Evolutionary conservation across 805 yeast species (phyloP).

Genomic region (Myxozyma geophila): DNA sequence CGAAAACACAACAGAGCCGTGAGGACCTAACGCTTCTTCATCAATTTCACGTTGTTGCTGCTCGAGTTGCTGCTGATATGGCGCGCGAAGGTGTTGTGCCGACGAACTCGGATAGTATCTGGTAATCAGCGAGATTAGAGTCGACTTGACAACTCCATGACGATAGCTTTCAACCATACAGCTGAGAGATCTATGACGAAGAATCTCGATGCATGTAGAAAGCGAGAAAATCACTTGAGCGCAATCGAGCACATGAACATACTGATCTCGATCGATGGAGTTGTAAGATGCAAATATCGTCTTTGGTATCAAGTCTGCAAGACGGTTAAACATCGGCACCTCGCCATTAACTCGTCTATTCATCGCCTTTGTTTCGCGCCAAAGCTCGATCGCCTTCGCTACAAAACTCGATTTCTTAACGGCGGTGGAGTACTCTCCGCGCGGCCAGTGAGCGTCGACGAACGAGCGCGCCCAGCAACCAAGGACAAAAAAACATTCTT

Average conservation of each 20-base stretch:
- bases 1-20: constrained; percentile 12
- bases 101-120: constrained; percentile 18
- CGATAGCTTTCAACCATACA: constrained; percentile 17
- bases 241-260: constrained; percentile 23
- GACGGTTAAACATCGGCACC: not conserved
- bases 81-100: constrained; percentile 13
- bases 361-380: not conserved
- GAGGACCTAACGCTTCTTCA: not conserved
- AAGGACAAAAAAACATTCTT: constrained; percentile 3
- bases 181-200: constrained; percentile 14
- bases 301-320: constrained; percentile 11
- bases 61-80: constrained; percentile 3
- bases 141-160: constrained; percentile 8
- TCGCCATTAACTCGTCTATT: not conserved
- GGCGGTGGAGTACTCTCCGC: constrained; percentile 14
- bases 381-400: constrained; percentile 10
- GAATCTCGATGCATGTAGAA: constrained; percentile 12
- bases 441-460: constrained; percentile 21
- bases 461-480: constrained; percentile 22
- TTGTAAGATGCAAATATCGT: constrained; percentile 11
- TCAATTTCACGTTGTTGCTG: not conserved
- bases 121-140: constrained; percentile 18
- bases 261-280: constrained; percentile 5
- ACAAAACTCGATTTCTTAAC: constrained; percentile 2
- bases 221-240: constrained; percentile 15